Percentiles rank a stretch among this genome's conserved stretches.
phyloP scores from a whole-genome alignment of 2,329 filamentous ascomycete species.

The Ceratocystis eucalypticola region DNA sequence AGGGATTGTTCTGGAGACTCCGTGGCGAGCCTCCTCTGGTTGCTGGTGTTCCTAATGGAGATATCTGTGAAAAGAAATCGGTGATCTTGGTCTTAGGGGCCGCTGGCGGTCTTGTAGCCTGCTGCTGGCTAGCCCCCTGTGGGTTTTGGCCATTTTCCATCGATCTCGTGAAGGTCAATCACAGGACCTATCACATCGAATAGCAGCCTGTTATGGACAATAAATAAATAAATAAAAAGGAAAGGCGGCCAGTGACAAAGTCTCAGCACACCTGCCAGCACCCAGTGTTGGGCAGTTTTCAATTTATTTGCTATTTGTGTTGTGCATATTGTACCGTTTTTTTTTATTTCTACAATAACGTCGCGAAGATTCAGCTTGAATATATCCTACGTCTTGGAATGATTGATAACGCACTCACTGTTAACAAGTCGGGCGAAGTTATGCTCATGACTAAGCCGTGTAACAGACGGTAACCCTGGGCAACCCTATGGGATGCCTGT shows the following conservation, averaged over 20 bases:
- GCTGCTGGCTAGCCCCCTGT: not conserved
- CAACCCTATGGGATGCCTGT: too few species aligned
- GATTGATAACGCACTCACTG: too few species aligned
- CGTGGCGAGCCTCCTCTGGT: not conserved
- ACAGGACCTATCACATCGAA: not conserved
- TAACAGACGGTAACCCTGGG: too few species aligned
- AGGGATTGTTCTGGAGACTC: not conserved
- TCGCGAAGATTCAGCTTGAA: not conserved
- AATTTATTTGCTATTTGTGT: too few species aligned
- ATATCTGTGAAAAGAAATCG: not conserved
- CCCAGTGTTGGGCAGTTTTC: too few species aligned
- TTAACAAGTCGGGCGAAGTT: too few species aligned
- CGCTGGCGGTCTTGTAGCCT: not conserved
- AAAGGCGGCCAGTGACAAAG: not conserved
- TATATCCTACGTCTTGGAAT: too few species aligned
- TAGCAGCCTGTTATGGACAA: not conserved
- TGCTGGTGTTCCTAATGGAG: not conserved
- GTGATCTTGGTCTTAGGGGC: not conserved
- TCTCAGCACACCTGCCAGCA: too few species aligned
- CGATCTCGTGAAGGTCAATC: not conserved
- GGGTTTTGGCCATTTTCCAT: not conserved
- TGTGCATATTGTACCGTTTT: too few species aligned
- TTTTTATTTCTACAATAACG: not conserved
- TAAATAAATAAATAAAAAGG: not conserved
- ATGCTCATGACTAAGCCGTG: too few species aligned